Base-by-base conservation (phyloP, 352 stramenopile genomes). In the Phytopythium ostracodes region DNA sequence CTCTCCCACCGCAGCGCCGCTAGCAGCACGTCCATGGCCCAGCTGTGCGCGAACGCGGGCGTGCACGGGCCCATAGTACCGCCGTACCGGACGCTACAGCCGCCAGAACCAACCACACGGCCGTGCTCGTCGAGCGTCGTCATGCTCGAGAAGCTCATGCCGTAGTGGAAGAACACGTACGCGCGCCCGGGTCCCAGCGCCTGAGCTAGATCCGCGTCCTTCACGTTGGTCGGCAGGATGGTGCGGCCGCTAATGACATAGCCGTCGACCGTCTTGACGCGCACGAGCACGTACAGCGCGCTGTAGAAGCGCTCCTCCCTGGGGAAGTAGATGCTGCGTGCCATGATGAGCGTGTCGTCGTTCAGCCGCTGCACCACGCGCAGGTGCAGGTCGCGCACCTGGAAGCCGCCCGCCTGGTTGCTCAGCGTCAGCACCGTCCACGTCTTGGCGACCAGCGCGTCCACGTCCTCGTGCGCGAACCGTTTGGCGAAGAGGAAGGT, bases 281-380 rank as follows among this genome's bases (percentile, higher is more conserved):
- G 53, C 20, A 44, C 36, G 47, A 66, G 67, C 35, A 72, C 66
- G 18, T 68, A 59, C 17, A 72, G 51, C 52, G 52, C 67, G 57
- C 67, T 68, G 17, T 63, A 61, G 31, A 61, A 72, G n/a, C 27
- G 42, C 24, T 42, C 56, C 18, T 51, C 33, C 18, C 42, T 53
- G 25, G 66, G 66, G 44, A 72, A 68, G 56, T 63, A 60, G 27
- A 72, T 52, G 42, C 66, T 60, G 20, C 66, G 61, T 7, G 56
- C 64, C 35, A 72, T 60, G 46, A 72, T 53, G 38, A 63, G 61
- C 17, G 66, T 59, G 44, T 72, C 62, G 11, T 52, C 36, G 22
- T 60, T 68, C 35, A 83, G 61, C 22, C 65, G 64, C 56, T 78
- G 67, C 0, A 83, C 42, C 5, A 83, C 62, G 31, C 77, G 77